Evolutionary conservation across 805 yeast genomes (phyloP).

Genomic region (Ogataea methanolica): DNA sequence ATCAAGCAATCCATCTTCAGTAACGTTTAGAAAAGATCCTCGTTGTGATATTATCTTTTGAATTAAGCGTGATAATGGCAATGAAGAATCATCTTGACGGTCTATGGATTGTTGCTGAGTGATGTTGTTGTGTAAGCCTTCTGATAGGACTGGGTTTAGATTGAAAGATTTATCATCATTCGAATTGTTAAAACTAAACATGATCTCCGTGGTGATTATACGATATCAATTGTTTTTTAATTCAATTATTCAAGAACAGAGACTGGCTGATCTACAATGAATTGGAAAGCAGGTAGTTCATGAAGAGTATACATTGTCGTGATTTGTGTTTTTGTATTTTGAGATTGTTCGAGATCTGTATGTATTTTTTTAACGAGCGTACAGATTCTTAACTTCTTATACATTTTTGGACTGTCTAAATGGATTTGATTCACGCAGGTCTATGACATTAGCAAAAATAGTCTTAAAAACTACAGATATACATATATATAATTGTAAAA

Average conservation of each 20-base stretch:
- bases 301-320: background rate
- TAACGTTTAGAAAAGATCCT: conserved; percentile 52
- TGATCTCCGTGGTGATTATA: background rate
- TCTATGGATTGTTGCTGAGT: background rate
- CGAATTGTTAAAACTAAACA: background rate
- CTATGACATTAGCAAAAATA: no score
- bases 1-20: conserved; percentile 47
- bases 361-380: no score
- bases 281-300: no score
- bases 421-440: no score
- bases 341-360: no score
- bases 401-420: no score
- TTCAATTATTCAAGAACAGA: no score
- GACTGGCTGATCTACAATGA: no score
- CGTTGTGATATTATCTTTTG: conserved; percentile 57
- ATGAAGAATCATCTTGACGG: conserved; percentile 11
- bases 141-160: conserved; percentile 14
- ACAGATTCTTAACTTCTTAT: no score
- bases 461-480: no score
- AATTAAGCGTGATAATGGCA: conserved; percentile 46
- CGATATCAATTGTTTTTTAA: background rate
- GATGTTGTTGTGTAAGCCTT: background rate
- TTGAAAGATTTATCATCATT: conserved; percentile 1
- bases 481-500: no score
- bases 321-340: no score